phyloP scores from a whole-genome alignment of 768 basidiomycete species.

The Pleurotus ostreatus region DNA sequence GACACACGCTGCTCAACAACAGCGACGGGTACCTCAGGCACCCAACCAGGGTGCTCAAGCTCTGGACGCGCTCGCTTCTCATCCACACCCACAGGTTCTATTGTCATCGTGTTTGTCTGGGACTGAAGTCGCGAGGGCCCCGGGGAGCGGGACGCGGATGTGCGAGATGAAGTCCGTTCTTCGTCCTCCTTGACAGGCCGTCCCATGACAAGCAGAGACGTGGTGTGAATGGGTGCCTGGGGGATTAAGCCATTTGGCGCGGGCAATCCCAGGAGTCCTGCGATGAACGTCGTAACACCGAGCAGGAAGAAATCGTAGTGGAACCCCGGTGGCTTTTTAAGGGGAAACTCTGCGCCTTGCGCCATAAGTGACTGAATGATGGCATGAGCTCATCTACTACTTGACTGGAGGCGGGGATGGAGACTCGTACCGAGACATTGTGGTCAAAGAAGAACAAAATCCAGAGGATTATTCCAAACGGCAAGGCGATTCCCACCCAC shows the following conservation, averaged over 20 bases:
- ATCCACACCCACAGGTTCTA: slow-evolving; percentile 10
- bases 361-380: slow-evolving; percentile 77
- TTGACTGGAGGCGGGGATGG: background rate
- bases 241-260: slow-evolving; percentile 85
- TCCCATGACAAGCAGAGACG: slow-evolving; percentile 72
- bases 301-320: slow-evolving; percentile 90
- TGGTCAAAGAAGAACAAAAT: slow-evolving; percentile 95
- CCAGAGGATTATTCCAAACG: slow-evolving; percentile 87
- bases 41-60: slow-evolving; percentile 1
- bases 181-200: slow-evolving; percentile 32
- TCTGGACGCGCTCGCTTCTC: slow-evolving; percentile 21
- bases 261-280: slow-evolving; percentile 81
- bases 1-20: slow-evolving; percentile 94
- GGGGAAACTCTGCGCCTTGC: slow-evolving; percentile 83
- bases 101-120: background rate
- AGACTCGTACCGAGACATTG: slow-evolving; percentile 73
- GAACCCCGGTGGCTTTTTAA: slow-evolving; percentile 86
- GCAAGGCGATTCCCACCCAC: slow-evolving; percentile 87
- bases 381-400: background rate
- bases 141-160: background rate
- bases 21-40: slow-evolving; percentile 53
- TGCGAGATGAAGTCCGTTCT: slow-evolving; percentile 17
- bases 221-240: slow-evolving; percentile 91
- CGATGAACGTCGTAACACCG: slow-evolving; percentile 85
- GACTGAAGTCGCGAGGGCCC: slow-evolving; percentile 2